phyloP scores from a whole-genome alignment of 1,139 yeast species.

The Saccharomyces hybrid region DNA sequence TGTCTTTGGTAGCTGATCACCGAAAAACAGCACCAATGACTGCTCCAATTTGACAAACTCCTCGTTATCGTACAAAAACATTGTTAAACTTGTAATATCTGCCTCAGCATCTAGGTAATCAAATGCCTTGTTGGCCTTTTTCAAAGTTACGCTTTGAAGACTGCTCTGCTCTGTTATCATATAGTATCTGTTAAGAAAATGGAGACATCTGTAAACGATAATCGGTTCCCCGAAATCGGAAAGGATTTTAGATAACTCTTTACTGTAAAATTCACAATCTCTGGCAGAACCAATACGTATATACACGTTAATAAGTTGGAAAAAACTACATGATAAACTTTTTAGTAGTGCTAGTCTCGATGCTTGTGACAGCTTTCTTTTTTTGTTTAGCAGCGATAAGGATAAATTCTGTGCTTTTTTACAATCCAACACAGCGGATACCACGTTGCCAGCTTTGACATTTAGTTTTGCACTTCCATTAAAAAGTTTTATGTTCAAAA shows the following conservation, averaged over 20 bases:
- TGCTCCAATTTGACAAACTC: constrained; percentile 17
- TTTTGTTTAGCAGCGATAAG: constrained; percentile 29
- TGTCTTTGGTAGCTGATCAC: constrained; percentile 17
- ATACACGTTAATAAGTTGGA: constrained; percentile 34
- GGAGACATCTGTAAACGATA: constrained; percentile 23
- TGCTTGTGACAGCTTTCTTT: constrained; percentile 23
- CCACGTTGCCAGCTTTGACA: constrained; percentile 14
- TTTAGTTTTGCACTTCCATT: constrained; percentile 21
- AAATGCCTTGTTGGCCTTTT: constrained; percentile 21
- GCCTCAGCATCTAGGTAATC: constrained; percentile 22
- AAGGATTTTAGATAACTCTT: constrained; percentile 40
- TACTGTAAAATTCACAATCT: constrained; percentile 44
- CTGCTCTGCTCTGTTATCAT: constrained; percentile 15
- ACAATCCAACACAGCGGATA: constrained; percentile 29
- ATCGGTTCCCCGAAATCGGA: constrained; percentile 29
- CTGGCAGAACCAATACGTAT: constrained; percentile 46
- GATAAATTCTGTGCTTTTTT: constrained; percentile 31
- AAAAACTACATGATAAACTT: constrained; percentile 35
- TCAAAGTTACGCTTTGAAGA: constrained; percentile 10
- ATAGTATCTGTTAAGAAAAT: constrained; percentile 20
- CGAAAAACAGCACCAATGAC: constrained; percentile 25
- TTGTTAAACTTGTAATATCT: constrained; percentile 22
- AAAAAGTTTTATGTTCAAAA: constrained; percentile 23
- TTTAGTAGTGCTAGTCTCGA: constrained; percentile 36
- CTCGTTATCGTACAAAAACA: constrained; percentile 18